These are phyloP conservation scores for Hymenoscyphus fructigenus DNA, from an alignment of 2,329 filamentous ascomycete species.

Conservation along the genomic window DNA sequence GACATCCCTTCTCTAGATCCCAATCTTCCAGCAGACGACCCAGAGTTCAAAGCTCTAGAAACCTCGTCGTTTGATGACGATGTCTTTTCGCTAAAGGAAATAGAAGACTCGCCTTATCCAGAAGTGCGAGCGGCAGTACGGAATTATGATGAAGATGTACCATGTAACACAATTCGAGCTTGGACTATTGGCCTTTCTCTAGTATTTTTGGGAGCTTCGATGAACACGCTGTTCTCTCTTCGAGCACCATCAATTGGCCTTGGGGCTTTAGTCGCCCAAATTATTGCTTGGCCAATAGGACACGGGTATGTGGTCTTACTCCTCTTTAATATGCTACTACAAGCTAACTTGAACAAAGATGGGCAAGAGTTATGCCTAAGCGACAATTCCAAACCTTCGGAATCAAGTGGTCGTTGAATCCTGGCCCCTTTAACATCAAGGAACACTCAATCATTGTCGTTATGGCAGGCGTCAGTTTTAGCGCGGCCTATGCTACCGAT, in stretches of 20 bases:
- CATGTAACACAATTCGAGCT: constrained; percentile 64
- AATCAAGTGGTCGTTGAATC: constrained; percentile 57
- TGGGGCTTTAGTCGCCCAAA: constrained; percentile 35
- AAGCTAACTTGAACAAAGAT: constrained; percentile 34
- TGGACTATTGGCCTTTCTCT: constrained; percentile 59
- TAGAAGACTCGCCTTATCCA: constrained; percentile 16
- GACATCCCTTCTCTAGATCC: constrained; percentile 16
- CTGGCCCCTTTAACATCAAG: constrained; percentile 69
- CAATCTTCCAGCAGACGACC: constrained; percentile 22
- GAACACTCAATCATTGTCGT: constrained; percentile 68
- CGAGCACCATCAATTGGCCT: constrained; percentile 42
- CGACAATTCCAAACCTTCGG: constrained; percentile 48
- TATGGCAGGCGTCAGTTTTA: constrained; percentile 46
- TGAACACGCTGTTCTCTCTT: constrained; percentile 36
- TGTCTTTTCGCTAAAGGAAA: constrained; percentile 30
- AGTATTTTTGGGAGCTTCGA: constrained; percentile 23
- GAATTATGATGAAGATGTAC: constrained; percentile 63
- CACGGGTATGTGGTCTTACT: constrained; percentile 39
- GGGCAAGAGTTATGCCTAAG: constrained; percentile 45
- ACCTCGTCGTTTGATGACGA: constrained; percentile 49
- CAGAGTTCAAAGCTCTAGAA: constrained; percentile 63
- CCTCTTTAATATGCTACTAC: neutral
- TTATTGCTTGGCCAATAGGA: constrained; percentile 47
- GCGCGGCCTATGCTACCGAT: constrained; percentile 62
- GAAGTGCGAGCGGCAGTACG: constrained; percentile 53